Conservation (phyloP, 139 green algal genomes). For the Pseudopediastrum boryanum region DNA sequence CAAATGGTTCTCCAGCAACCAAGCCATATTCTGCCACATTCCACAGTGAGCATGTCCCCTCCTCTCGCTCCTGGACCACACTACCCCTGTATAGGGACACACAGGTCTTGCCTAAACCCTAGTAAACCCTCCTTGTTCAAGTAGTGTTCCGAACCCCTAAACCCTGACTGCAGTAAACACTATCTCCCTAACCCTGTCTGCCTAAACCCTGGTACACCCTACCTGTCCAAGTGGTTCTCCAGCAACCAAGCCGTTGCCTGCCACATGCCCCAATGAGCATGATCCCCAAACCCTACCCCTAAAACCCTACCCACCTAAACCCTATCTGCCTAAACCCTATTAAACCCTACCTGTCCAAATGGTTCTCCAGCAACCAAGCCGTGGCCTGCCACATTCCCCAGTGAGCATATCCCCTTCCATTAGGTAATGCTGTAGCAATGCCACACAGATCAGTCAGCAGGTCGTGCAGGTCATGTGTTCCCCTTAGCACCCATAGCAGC, state of each 20-base stretch:
- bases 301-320: no score
- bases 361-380: slow-evolving; percentile 21
- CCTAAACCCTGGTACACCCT: no score
- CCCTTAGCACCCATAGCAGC: slow-evolving; percentile 10
- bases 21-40: slow-evolving; percentile 2
- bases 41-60: slow-evolving; percentile 14
- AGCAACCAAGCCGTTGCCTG: slow-evolving; percentile 2
- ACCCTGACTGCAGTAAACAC: no score
- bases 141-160: no score
- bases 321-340: no score
- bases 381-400: slow-evolving; percentile 21
- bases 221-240: slow-evolving; percentile 21
- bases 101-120: no score
- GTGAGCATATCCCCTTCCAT: background rate
- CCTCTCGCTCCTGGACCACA: no score
- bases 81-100: no score
- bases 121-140: no score
- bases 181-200: no score
- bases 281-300: no score
- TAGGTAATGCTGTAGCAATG: background rate
- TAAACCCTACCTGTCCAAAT: background rate
- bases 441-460: slow-evolving; percentile 24
- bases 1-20: slow-evolving; percentile 25
- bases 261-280: slow-evolving; percentile 30
- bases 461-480: slow-evolving; percentile 13